Conservation (phyloP, 768 basidiomycete genomes). For the Lyophyllum shimeji region DNA sequence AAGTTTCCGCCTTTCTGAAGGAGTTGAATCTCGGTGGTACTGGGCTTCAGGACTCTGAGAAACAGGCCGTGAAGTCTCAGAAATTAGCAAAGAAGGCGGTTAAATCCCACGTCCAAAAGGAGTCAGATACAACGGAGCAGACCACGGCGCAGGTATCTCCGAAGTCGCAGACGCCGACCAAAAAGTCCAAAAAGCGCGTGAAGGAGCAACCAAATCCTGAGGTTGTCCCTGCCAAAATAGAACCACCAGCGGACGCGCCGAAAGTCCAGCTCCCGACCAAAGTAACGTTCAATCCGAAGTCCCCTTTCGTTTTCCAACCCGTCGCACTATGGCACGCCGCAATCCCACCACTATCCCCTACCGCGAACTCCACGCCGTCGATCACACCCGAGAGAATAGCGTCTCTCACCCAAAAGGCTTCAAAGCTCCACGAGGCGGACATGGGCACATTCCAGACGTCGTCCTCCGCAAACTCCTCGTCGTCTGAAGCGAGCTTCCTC, state of each 20-base stretch:
- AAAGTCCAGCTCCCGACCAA: slow-evolving; percentile 29
- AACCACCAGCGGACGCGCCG: slow-evolving; percentile 1
- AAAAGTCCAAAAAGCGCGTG: slow-evolving; percentile 19
- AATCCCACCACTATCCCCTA: slow-evolving; percentile 37
- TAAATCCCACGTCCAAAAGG: slow-evolving; percentile 8
- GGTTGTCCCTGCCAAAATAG: slow-evolving; percentile 3
- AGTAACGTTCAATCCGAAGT: slow-evolving; percentile 35
- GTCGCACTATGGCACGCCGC: slow-evolving; percentile 57
- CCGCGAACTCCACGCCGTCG: slow-evolving; percentile 25
- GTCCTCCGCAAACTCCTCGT: slow-evolving; percentile 54
- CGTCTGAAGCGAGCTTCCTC: slow-evolving; percentile 81
- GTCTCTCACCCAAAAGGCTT: slow-evolving; percentile 45
- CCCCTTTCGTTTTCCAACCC: slow-evolving; percentile 38
- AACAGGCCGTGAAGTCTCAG: slow-evolving; percentile 11
- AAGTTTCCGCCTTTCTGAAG: slow-evolving; percentile 47
- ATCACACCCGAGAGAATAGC: slow-evolving; percentile 45
- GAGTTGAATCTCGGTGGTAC: slow-evolving; percentile 31
- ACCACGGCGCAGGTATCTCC: not conserved
- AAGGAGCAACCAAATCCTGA: not conserved
- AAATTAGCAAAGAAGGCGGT: slow-evolving; percentile 18
- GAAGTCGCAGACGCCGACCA: slow-evolving; percentile 10
- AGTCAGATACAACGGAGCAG: not conserved
- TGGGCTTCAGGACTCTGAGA: slow-evolving; percentile 11
- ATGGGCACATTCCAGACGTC: slow-evolving; percentile 48
- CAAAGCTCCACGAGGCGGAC: slow-evolving; percentile 44